Conservation (phyloP, 805 yeast genomes). For the Metschnikowia shivogae region DNA sequence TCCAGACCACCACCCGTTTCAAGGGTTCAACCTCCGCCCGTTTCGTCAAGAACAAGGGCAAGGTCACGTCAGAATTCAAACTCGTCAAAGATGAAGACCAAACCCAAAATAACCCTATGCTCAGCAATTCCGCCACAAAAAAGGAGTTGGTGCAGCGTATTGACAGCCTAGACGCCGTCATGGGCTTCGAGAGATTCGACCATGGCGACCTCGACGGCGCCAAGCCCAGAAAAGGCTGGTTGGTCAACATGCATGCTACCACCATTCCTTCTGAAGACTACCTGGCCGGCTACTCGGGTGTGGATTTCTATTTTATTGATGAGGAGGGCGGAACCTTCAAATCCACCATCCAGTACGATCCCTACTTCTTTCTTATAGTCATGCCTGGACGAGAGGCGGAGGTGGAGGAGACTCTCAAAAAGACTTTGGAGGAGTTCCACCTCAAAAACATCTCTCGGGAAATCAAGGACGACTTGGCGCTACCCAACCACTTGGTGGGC, state of each 20-base stretch:
- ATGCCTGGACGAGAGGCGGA: conserved; percentile 61
- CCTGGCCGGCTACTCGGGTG: conserved; percentile 75
- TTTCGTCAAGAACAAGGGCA: conserved; percentile 42
- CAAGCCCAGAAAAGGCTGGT: conserved; percentile 73
- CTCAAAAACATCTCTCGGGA: conserved; percentile 55
- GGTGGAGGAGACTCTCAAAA: conserved; percentile 79
- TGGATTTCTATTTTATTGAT: conserved; percentile 89
- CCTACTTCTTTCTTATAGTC: conserved; percentile 75
- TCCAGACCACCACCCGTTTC: conserved; percentile 4
- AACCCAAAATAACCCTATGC: conserved; percentile 31
- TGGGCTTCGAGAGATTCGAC: conserved; percentile 85
- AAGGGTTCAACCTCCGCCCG: conserved; percentile 53
- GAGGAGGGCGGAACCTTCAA: conserved; percentile 97
- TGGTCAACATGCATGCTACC: conserved; percentile 90
- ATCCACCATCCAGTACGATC: conserved; percentile 76
- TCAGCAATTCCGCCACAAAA: conserved; percentile 37
- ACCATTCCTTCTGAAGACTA: conserved; percentile 56
- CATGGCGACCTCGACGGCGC: conserved; percentile 56
- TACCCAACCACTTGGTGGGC: conserved; percentile 87
- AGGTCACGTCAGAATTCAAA: conserved; percentile 13
- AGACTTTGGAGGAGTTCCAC: conserved; percentile 54
- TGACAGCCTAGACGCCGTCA: conserved; percentile 68
- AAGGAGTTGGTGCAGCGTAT: conserved; percentile 53
- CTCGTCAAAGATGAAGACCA: conserved; percentile 18
- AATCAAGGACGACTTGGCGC: conserved; percentile 70